phyloP scores from a whole-genome alignment of 2,329 filamentous ascomycete genomes.

The Penicillium vulpinum region DNA sequence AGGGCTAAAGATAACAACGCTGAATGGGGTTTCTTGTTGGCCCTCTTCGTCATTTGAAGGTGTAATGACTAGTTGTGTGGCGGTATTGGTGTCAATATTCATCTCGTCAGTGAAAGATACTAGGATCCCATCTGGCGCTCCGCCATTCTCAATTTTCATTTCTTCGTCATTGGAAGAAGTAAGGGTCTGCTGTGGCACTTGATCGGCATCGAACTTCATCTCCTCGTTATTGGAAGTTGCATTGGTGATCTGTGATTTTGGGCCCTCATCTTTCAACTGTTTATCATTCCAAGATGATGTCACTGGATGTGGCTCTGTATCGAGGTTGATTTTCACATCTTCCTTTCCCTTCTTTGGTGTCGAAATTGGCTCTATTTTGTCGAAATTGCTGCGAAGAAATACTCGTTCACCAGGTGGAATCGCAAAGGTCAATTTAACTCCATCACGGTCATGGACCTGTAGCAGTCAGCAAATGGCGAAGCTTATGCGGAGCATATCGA shows the following conservation, averaged over 20 bases:
- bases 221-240: background rate
- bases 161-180: background rate
- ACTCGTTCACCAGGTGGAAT: conserved; percentile 42
- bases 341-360: background rate
- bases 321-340: background rate
- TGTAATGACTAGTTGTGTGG: background rate
- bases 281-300: background rate
- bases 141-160: background rate
- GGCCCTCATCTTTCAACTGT: background rate
- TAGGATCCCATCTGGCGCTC: background rate
- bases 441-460: conserved; percentile 39
- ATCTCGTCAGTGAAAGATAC: background rate
- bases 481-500: background rate
- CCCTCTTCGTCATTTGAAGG: background rate
- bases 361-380: background rate
- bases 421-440: conserved; percentile 36
- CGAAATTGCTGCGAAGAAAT: conserved; percentile 28
- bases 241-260: background rate
- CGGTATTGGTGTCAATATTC: background rate
- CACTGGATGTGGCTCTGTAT: background rate
- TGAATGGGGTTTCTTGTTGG: conserved; percentile 2
- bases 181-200: background rate
- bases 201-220: background rate
- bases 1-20: conserved; percentile 18
- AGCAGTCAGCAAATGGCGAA: background rate